Conservation (phyloP, 768 basidiomycete genomes). For the Tulasnella sp. region DNA sequence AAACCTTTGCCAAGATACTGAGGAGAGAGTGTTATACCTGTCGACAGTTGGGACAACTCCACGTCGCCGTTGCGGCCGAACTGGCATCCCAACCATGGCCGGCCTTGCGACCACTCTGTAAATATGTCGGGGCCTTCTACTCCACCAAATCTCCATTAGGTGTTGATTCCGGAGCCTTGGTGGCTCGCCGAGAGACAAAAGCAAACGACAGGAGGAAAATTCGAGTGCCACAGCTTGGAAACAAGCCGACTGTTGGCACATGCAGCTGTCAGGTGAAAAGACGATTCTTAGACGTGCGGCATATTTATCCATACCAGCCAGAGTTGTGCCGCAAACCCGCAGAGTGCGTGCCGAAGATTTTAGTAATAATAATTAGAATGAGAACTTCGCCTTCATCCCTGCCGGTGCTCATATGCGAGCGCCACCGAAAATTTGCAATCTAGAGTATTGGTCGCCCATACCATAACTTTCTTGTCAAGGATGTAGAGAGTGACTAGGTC, state of each 20-base stretch:
- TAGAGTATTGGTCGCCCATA: no score
- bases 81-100: not conserved
- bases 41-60: not conserved
- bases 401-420: no score
- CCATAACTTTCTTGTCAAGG: no score
- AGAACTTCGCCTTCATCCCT: no score
- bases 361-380: no score
- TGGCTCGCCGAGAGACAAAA: not conserved
- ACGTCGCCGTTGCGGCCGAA: not conserved
- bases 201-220: not conserved
- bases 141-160: not conserved
- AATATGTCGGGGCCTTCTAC: not conserved
- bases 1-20: not conserved
- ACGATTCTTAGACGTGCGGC: not conserved
- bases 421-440: no score
- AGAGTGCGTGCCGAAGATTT: no score
- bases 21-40: not conserved
- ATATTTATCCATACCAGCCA: not conserved
- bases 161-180: not conserved
- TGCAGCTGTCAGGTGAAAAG: not conserved
- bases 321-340: not conserved
- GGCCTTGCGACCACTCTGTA: not conserved
- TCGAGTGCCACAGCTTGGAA: not conserved
- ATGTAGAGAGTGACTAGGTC: no score
- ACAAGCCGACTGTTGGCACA: not conserved